phyloP scores from a whole-genome alignment of 2,329 filamentous ascomycete species.

The Torrubiellomyces zombiae region DNA sequence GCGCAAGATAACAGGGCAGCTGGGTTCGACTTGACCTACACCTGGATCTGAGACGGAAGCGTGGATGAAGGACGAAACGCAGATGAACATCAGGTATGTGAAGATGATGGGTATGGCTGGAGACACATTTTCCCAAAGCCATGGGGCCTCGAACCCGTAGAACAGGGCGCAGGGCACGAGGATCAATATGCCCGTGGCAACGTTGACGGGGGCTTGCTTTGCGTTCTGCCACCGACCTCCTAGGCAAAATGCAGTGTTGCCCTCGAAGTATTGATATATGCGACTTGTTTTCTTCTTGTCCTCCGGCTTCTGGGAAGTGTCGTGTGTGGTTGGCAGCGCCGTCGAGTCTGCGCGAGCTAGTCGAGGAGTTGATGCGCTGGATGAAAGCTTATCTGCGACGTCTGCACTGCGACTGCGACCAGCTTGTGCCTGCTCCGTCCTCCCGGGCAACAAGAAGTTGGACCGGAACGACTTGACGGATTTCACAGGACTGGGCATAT shows the following conservation, averaged over 20 bases:
- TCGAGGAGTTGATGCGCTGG: constrained; percentile 58
- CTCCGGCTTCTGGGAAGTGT: too few species aligned
- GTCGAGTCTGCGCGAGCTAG: constrained; percentile 25
- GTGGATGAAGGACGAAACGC: constrained; percentile 84
- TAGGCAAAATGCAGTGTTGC: constrained; percentile 81
- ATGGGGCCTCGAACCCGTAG: constrained; percentile 70
- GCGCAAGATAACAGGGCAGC: not conserved
- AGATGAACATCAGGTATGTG: constrained; percentile 80
- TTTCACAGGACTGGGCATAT: constrained; percentile 43
- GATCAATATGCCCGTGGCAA: constrained; percentile 70
- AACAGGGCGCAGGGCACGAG: constrained; percentile 67
- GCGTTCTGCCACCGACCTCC: constrained; percentile 82
- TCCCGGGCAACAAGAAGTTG: constrained; percentile 49
- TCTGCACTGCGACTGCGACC: constrained; percentile 39
- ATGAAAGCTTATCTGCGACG: constrained; percentile 71
- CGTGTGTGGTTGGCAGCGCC: too few species aligned
- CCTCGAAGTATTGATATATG: constrained; percentile 86
- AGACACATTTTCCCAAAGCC: constrained; percentile 72
- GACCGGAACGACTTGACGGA: constrained; percentile 65
- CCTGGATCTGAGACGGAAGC: constrained; percentile 86
- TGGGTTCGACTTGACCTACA: constrained; percentile 38
- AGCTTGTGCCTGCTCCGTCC: constrained; percentile 30
- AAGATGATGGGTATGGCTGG: constrained; percentile 81
- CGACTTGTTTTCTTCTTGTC: constrained; percentile 34
- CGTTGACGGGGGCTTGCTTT: constrained; percentile 71